These are phyloP conservation scores for Omphalea diandra DNA, from an alignment of 441 rosid species.

Conservation along the genomic window DNA sequence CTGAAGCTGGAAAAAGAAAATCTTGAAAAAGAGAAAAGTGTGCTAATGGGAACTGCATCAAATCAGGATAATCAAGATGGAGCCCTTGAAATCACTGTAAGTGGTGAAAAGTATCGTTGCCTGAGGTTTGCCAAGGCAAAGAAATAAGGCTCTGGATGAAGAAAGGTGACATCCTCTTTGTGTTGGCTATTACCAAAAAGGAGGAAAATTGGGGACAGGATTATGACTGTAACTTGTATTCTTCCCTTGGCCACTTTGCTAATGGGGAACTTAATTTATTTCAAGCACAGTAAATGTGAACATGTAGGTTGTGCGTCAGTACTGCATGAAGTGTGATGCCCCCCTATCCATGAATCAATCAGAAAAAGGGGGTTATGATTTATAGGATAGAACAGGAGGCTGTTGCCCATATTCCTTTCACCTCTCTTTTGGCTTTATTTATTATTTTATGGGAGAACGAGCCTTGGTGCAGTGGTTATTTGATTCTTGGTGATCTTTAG, in stretches of 20 bases:
- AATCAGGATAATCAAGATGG: slow-evolving; percentile 78
- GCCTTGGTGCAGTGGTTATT: too few relatives aligned
- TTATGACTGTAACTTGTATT: slow-evolving; percentile 9
- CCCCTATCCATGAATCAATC: too few relatives aligned
- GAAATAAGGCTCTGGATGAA: slow-evolving; percentile 36
- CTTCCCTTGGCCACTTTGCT: background rate
- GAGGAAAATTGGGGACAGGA: background rate
- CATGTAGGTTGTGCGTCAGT: background rate
- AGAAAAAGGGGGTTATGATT: background rate
- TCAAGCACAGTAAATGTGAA: background rate
- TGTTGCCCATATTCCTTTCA: background rate
- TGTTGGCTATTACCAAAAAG: background rate
- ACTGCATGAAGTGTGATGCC: background rate
- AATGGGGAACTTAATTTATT: background rate
- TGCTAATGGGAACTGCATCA: slow-evolving; percentile 78
- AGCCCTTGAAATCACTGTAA: slow-evolving; percentile 81
- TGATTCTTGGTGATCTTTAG: too few relatives aligned
- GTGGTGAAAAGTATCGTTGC: slow-evolving; percentile 78
- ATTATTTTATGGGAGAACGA: too few relatives aligned
- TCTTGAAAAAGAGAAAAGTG: slow-evolving; percentile 82
- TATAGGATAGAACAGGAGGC: background rate
- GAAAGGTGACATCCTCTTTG: background rate
- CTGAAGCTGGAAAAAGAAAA: slow-evolving; percentile 78
- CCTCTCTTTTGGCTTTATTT: too few relatives aligned
- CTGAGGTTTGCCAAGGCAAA: slow-evolving; percentile 76